Conservation (phyloP, 495 filamentous ascomycete species). For the Talaromyces trachyspermus region DNA sequence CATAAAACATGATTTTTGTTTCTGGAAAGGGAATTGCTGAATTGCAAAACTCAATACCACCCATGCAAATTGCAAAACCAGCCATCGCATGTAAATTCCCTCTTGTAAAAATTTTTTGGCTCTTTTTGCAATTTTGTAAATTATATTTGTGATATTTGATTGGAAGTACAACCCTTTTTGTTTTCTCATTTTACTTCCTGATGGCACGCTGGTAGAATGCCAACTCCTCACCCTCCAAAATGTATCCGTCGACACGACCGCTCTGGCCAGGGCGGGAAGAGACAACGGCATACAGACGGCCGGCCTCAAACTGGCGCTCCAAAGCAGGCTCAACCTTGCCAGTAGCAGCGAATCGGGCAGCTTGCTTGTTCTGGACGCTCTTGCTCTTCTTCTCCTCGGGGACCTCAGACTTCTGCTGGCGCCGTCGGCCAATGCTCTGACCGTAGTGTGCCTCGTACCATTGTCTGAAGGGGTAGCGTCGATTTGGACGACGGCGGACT, state of each 20-base stretch:
- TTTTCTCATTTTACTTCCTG: slow-evolving; percentile 73
- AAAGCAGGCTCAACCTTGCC: slow-evolving; percentile 91
- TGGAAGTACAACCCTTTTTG: slow-evolving; percentile 10
- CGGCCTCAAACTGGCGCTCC: slow-evolving; percentile 98
- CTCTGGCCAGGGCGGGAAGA: slow-evolving; percentile 91
- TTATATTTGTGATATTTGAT: no score
- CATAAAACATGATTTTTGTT: slow-evolving; percentile 24
- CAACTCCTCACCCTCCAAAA: slow-evolving; percentile 98
- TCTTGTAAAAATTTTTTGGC: background rate
- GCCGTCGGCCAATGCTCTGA: slow-evolving; percentile 73
- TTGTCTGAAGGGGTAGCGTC: slow-evolving; percentile 97
- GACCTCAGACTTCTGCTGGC: slow-evolving; percentile 69
- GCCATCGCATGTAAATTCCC: background rate
- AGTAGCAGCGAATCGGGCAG: slow-evolving; percentile 63
- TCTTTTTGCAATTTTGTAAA: no score
- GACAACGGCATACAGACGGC: slow-evolving; percentile 89
- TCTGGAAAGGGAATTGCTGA: slow-evolving; percentile 37
- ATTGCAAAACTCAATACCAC: slow-evolving; percentile 29
- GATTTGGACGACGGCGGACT: slow-evolving; percentile 95
- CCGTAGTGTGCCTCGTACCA: slow-evolving; percentile 99
- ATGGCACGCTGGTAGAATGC: slow-evolving; percentile 99
- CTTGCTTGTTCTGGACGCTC: slow-evolving; percentile 91
- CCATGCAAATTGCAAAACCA: slow-evolving; percentile 11
- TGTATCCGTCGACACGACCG: slow-evolving; percentile 92
- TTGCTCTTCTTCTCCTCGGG: slow-evolving; percentile 86